Evolutionary conservation across 306 rosid genomes (phyloP), one percentile per base, ranked within the genome.

Genomic region (Fagus sylvatica): DNA sequence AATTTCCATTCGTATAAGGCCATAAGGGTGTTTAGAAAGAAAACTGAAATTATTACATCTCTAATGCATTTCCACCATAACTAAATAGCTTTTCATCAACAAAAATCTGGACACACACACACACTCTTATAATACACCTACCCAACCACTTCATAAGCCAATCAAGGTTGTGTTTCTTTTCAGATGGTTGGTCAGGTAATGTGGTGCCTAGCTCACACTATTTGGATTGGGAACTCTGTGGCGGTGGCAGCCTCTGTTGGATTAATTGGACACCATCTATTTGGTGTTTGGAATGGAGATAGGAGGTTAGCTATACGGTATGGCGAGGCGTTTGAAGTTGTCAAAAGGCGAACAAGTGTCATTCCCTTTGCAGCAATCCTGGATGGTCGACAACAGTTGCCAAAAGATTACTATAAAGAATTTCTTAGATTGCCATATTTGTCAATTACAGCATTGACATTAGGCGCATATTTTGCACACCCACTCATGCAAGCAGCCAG

Each of bases 211-310:
- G 98, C 97, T 70, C 98, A 92, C 82, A 90, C 97, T 43, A 11
- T 92, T 32, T 94, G 98, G 98, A 94, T 92, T 17, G 97, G 98
- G 78, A 94, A 89, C 81, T 89, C 97, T 0, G 92, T 92, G 79
- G 86, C 91, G 10, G 95, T 80, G 73, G 97, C 97, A 59, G 97
- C 97, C 53, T 95, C 98, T 42, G 1, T 95, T 68, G 98, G 91
- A 59, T 82, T 95, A 77, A 89, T 95, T 71, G 98, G 88, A 30
- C 98, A 95, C 69, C 98, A 94, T 85, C 81, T 95, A 33, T 95
- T 92, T 40, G 98, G 98, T 71, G 97, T 85, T 51, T 94, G 98
- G 98, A 95, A 95, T 59, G 98, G 98, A 43, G 98, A 95, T 78
- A 86, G 93, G 82, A 82, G 95, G 70, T 79, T 92, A 10, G 89